Percentiles rank a stretch among this genome's conserved stretches.
Evolutionary conservation across 1,284 basidiomycete genomes (phyloP).

Genomic region (Ceratobasidium sp.): DNA sequence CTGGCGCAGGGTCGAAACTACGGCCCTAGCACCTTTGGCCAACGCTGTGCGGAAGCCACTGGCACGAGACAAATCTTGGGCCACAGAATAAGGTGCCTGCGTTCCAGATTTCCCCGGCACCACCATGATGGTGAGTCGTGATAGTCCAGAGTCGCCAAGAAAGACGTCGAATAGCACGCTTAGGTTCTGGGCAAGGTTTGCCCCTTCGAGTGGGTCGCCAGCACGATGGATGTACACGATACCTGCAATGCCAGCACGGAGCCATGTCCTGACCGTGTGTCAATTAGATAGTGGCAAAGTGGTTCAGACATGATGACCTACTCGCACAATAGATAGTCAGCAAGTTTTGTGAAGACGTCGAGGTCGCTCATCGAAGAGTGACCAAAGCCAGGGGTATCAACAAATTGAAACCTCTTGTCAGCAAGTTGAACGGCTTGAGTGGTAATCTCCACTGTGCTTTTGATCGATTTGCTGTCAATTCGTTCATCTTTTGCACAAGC

Average conservation of each 20-base stretch:
- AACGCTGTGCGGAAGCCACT: neutral
- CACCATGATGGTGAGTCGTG: conserved; percentile 25
- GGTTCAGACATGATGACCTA: neutral
- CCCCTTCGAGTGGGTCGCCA: conserved; percentile 13
- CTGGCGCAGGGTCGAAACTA: neutral
- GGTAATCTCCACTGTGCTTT: too few relatives aligned
- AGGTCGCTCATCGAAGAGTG: conserved; percentile 7
- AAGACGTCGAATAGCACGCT: conserved; percentile 5
- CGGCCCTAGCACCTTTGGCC: neutral
- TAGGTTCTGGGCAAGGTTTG: neutral
- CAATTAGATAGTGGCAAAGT: neutral
- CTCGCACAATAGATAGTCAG: neutral
- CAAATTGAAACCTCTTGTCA: neutral
- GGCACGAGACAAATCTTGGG: neutral
- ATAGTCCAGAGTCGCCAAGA: conserved; percentile 27
- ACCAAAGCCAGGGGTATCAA: conserved; percentile 37
- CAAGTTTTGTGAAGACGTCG: neutral
- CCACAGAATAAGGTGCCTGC: neutral
- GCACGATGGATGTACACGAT: conserved; percentile 30
- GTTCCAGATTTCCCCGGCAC: neutral
- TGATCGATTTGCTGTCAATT: too few relatives aligned
- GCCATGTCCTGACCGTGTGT: neutral
- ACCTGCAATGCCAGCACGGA: neutral
- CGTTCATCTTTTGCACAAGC: neutral
- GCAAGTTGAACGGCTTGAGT: neutral